Conservation (phyloP, 2,329 filamentous ascomycete genomes). For the Phaeosphaeriaceae sp. region DNA sequence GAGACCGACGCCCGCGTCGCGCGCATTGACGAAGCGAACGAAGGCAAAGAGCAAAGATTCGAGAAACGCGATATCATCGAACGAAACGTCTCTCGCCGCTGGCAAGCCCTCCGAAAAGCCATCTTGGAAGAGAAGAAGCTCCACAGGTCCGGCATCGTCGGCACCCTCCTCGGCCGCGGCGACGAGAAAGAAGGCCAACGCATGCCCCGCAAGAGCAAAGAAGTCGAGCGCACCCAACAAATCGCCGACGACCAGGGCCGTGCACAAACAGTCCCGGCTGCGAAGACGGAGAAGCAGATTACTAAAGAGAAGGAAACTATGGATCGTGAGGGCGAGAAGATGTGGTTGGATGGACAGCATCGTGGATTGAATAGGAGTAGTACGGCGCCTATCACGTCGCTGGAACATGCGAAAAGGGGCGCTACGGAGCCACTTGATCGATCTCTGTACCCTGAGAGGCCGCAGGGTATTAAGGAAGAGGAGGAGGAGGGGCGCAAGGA, state of each 20-base stretch:
- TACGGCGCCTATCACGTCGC: conserved; percentile 23
- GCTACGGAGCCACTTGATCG: conserved; percentile 9
- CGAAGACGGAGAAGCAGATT: conserved; percentile 18
- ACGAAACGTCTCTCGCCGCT: conserved; percentile 28
- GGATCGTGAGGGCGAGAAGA: conserved; percentile 18
- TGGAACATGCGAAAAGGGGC: conserved; percentile 11
- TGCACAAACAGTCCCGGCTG: conserved; percentile 15
- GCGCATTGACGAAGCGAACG: conserved; percentile 13
- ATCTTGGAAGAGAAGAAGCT: conserved; percentile 36
- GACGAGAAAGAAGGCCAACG: conserved; percentile 38
- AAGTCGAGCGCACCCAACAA: conserved; percentile 8
- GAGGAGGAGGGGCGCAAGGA: conserved; percentile 9
- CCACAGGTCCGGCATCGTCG: conserved; percentile 32
- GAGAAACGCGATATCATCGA: conserved; percentile 42
- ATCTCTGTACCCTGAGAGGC: background rate
- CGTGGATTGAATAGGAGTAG: conserved; percentile 22
- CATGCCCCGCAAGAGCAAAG: conserved; percentile 36
- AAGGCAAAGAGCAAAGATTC: conserved; percentile 7
- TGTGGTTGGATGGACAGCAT: conserved; percentile 16
- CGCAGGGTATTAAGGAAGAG: conserved; percentile 8
- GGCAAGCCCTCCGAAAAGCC: conserved; percentile 32
- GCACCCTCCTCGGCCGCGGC: conserved; percentile 32
- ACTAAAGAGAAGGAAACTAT: conserved; percentile 15
- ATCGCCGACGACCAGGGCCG: conserved; percentile 7
- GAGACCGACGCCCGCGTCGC: conserved; percentile 15